Conservation (phyloP, 306 rosid species). For the Albizia julibrissin region DNA sequence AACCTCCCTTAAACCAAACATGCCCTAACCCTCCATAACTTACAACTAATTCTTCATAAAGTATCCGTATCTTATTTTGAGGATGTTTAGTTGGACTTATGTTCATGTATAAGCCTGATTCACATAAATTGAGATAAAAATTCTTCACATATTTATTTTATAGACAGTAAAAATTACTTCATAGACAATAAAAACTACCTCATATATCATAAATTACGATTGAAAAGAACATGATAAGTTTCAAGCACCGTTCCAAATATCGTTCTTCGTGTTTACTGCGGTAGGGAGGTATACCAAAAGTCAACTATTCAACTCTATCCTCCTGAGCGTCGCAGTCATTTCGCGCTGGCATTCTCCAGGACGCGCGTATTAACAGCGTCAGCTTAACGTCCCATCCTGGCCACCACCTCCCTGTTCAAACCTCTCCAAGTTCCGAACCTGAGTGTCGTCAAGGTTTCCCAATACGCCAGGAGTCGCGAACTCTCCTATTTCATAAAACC, state of each 20-base stretch:
- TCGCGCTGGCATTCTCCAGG: slow-evolving; percentile 22
- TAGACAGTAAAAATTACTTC: too few relatives aligned
- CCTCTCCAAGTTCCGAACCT: background rate
- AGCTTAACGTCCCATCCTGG: background rate
- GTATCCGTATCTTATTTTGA: background rate
- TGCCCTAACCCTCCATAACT: background rate
- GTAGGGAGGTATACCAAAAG: background rate
- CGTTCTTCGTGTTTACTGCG: background rate
- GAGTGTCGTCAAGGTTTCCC: background rate
- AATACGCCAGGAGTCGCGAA: background rate
- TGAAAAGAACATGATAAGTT: too few relatives aligned
- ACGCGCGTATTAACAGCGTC: slow-evolving; percentile 49
- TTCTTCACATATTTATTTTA: too few relatives aligned
- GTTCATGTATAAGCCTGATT: too few relatives aligned
- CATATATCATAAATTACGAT: too few relatives aligned
- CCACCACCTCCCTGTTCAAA: slow-evolving; percentile 20
- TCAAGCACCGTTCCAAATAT: too few relatives aligned
- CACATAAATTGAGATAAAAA: too few relatives aligned
- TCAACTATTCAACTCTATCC: background rate
- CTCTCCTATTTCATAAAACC: slow-evolving; percentile 6
- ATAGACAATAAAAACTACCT: too few relatives aligned
- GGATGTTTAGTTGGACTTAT: too few relatives aligned
- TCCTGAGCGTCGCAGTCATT: background rate
- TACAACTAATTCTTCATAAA: background rate
- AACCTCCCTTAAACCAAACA: too few relatives aligned